Conservation (phyloP, 1,284 basidiomycete species). For the Apiotrichum montevideense region DNA sequence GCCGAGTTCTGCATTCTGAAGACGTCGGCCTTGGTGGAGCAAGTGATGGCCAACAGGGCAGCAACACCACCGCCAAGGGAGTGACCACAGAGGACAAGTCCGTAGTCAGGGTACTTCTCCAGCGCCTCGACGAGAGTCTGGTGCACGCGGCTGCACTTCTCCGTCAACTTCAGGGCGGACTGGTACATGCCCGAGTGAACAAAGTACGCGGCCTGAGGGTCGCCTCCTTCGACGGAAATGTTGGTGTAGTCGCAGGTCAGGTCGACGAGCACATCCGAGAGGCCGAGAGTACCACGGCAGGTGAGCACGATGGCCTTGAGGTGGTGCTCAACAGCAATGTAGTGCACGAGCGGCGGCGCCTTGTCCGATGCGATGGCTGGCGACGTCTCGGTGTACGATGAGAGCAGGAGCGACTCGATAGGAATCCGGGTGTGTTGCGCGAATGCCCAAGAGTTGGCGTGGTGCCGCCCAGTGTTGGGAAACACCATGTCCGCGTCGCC, state of each 20-base stretch:
- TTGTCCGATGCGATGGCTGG: slow-evolving; percentile 33
- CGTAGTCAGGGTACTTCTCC: slow-evolving; percentile 47
- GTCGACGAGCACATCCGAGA: slow-evolving; percentile 53
- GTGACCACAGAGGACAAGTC: slow-evolving; percentile 50
- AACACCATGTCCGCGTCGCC: slow-evolving; percentile 49
- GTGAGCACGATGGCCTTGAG: slow-evolving; percentile 49
- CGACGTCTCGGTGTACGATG: slow-evolving; percentile 46
- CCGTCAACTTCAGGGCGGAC: slow-evolving; percentile 46
- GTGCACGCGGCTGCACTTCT: slow-evolving; percentile 47
- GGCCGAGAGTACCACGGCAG: slow-evolving; percentile 51
- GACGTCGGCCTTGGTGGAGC: slow-evolving; percentile 32
- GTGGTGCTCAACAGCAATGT: slow-evolving; percentile 50
- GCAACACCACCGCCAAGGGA: slow-evolving; percentile 52
- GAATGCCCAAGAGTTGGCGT: slow-evolving; percentile 49
- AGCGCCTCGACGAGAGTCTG: slow-evolving; percentile 48
- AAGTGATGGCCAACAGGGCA: slow-evolving; percentile 42
- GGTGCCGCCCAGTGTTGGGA: slow-evolving; percentile 47
- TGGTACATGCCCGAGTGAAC: slow-evolving; percentile 53
- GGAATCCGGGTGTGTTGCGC: slow-evolving; percentile 50
- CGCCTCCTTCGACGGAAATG: slow-evolving; percentile 46
- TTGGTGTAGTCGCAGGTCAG: slow-evolving; percentile 50
- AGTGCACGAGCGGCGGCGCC: slow-evolving; percentile 49
- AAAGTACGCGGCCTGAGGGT: slow-evolving; percentile 44
- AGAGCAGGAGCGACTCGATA: slow-evolving; percentile 50
- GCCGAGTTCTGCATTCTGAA: slow-evolving; percentile 33